Evolutionary conservation across 2,329 filamentous ascomycete genomes (phyloP).

Genomic region (Elsinoe ampelina): DNA sequence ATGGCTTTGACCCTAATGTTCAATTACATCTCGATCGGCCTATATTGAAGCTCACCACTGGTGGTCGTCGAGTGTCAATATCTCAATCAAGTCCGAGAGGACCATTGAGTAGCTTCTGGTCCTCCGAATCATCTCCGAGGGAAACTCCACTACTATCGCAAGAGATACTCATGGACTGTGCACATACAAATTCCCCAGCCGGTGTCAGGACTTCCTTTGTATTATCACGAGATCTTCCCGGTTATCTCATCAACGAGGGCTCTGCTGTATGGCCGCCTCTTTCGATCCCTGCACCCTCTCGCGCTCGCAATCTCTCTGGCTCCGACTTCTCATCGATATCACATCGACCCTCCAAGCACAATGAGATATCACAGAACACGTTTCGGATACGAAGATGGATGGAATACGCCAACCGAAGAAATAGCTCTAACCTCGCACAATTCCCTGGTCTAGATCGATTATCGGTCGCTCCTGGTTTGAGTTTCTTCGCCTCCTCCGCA

Average conservation of each 20-base stretch:
- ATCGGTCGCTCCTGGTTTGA: slow-evolving; percentile 19
- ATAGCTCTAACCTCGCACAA: slow-evolving; percentile 23
- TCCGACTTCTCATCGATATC: slow-evolving; percentile 35
- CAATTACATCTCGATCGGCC: slow-evolving; percentile 67
- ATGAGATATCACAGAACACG: slow-evolving; percentile 56
- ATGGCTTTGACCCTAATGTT: slow-evolving; percentile 61
- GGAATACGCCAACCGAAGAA: slow-evolving; percentile 43
- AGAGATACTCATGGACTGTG: slow-evolving; percentile 44
- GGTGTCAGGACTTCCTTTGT: slow-evolving; percentile 58
- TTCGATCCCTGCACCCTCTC: slow-evolving; percentile 54
- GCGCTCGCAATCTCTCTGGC: slow-evolving; percentile 44
- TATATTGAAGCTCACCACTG: slow-evolving; percentile 40
- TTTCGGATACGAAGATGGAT: slow-evolving; percentile 74
- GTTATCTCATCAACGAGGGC: slow-evolving; percentile 28
- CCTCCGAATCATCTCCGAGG: slow-evolving; percentile 17
- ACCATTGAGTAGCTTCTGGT: not conserved
- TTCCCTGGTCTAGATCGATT: slow-evolving; percentile 19
- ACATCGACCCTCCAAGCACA: slow-evolving; percentile 43
- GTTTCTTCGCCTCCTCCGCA: slow-evolving; percentile 9
- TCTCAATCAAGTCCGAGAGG: slow-evolving; percentile 1
- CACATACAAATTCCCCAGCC: slow-evolving; percentile 21
- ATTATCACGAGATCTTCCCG: slow-evolving; percentile 48
- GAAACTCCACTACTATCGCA: slow-evolving; percentile 37
- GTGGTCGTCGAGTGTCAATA: slow-evolving; percentile 17
- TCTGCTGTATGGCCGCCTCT: slow-evolving; percentile 63